A percentile compares a stretch with the other conserved stretches of the same genome.
phyloP scores from a whole-genome alignment of 2,329 filamentous ascomycete species.

The Byssochlamys sp. region DNA sequence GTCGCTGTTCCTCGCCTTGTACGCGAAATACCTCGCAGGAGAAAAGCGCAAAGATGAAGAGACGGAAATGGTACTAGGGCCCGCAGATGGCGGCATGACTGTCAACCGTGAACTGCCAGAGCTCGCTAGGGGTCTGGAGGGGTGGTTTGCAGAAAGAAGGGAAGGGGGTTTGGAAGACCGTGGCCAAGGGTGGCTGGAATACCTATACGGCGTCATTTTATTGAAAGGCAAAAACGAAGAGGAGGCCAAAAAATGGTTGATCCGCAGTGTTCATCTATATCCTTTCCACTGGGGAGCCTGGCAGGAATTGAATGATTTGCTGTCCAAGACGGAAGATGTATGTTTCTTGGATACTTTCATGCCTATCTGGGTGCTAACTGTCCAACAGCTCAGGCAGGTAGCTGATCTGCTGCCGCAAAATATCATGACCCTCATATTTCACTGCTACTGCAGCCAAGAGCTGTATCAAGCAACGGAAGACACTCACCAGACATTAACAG shows the following conservation, averaged over 20 bases:
- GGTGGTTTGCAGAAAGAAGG: slow-evolving; percentile 64
- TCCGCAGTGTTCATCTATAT: slow-evolving; percentile 77
- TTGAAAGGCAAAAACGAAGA: slow-evolving; percentile 84
- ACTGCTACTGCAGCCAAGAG: slow-evolving; percentile 81
- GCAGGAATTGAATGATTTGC: slow-evolving; percentile 77
- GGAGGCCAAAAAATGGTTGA: slow-evolving; percentile 74
- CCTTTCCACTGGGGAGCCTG: slow-evolving; percentile 97
- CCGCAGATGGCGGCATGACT: slow-evolving; percentile 75
- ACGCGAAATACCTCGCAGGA: slow-evolving; percentile 83
- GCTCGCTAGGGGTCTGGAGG: slow-evolving; percentile 65
- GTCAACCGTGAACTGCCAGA: slow-evolving; percentile 74
- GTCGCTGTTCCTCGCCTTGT: slow-evolving; percentile 81
- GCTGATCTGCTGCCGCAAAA: slow-evolving; percentile 70
- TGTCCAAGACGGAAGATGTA: slow-evolving; percentile 73
- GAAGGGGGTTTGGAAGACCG: slow-evolving; percentile 50
- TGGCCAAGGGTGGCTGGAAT: slow-evolving; percentile 85
- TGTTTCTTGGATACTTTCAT: slow-evolving; percentile 22
- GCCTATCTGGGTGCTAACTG: slow-evolving; percentile 11
- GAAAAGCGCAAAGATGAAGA: slow-evolving; percentile 96
- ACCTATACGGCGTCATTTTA: slow-evolving; percentile 73
- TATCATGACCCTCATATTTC: slow-evolving; percentile 88
- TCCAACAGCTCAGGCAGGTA: slow-evolving; percentile 57
- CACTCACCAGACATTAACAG: slow-evolving; percentile 63
- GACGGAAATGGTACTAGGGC: slow-evolving; percentile 91
- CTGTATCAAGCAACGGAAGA: slow-evolving; percentile 75